Conservation (phyloP, 192 early-diverging fungal species). For the Diversispora eburnea region DNA sequence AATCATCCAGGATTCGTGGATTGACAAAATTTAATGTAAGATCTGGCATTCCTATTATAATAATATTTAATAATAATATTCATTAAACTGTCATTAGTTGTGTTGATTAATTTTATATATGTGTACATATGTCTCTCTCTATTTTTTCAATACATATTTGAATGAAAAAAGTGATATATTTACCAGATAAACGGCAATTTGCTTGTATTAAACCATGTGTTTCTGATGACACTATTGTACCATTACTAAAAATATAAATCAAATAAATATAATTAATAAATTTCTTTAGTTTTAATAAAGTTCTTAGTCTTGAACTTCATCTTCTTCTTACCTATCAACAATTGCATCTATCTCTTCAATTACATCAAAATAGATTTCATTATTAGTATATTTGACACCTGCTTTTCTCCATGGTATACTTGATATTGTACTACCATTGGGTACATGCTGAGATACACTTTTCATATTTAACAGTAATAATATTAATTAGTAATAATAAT, state of each 20-base stretch:
- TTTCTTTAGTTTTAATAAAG: no score
- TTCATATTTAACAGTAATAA: not conserved
- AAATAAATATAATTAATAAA: not conserved
- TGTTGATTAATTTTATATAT: no score
- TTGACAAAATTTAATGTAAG: conserved; percentile 72
- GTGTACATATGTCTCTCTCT: no score
- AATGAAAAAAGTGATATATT: not conserved
- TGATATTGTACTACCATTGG: conserved; percentile 56
- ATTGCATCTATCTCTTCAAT: conserved; percentile 86
- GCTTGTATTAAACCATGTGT: conserved; percentile 77
- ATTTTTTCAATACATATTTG: not conserved
- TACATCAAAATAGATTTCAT: conserved; percentile 95
- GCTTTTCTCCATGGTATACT: conserved; percentile 83
- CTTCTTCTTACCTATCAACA: conserved; percentile 56
- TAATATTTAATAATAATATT: no score
- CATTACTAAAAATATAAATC: conserved; percentile 41
- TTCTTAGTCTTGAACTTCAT: not conserved
- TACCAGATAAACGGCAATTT: conserved; percentile 75
- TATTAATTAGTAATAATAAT: not conserved
- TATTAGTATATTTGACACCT: conserved; percentile 83
- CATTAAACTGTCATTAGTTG: no score
- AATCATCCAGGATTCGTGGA: conserved; percentile 69
- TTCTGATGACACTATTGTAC: conserved; percentile 68
- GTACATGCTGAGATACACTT: conserved; percentile 55
- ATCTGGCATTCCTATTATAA: conserved; percentile 77